Evolutionary conservation across 2,329 filamentous ascomycete species (phyloP).

Genomic region (Fusarium sp.): DNA sequence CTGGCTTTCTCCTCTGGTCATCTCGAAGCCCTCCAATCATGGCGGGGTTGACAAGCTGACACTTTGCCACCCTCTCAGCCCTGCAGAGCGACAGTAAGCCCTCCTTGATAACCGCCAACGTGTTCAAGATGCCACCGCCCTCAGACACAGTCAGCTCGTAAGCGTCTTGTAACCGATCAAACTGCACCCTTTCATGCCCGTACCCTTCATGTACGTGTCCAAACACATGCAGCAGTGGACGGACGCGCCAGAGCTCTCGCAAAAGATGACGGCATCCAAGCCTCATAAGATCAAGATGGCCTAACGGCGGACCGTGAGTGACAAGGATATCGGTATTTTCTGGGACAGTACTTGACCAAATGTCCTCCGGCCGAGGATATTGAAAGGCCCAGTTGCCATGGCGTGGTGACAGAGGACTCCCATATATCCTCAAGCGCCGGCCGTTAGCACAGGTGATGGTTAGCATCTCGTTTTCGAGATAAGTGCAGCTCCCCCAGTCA

Average conservation of each 20-base stretch:
- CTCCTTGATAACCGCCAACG: constrained; percentile 8
- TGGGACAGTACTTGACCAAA: constrained; percentile 43
- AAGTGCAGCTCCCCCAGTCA: constrained; percentile 42
- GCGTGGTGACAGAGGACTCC: constrained; percentile 48
- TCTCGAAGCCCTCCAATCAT: constrained; percentile 19
- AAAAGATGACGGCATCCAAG: constrained; percentile 51
- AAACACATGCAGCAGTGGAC: constrained; percentile 71
- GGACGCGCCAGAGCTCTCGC: constrained; percentile 63
- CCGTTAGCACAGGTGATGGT: constrained; percentile 42
- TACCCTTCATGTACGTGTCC: constrained; percentile 74
- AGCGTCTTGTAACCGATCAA: constrained; percentile 45
- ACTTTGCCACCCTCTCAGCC: constrained; percentile 2
- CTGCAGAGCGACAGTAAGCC: constrained; percentile 2
- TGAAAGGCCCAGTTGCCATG: constrained; percentile 58
- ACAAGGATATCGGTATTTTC: constrained; percentile 51
- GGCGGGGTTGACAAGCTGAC: constrained; percentile 18
- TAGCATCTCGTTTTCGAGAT: constrained; percentile 38
- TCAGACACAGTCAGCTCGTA: constrained; percentile 27
- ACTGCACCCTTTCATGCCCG: constrained; percentile 47
- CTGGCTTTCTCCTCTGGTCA: constrained; percentile 3
- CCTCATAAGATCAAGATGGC: constrained; percentile 51
- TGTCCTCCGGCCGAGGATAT: constrained; percentile 48
- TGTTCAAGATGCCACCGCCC: constrained; percentile 1
- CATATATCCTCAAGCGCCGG: constrained; percentile 43
- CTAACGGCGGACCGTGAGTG: constrained; percentile 53